Conservation (phyloP, 345 rosid species). For the Anastatica hierochuntica region DNA sequence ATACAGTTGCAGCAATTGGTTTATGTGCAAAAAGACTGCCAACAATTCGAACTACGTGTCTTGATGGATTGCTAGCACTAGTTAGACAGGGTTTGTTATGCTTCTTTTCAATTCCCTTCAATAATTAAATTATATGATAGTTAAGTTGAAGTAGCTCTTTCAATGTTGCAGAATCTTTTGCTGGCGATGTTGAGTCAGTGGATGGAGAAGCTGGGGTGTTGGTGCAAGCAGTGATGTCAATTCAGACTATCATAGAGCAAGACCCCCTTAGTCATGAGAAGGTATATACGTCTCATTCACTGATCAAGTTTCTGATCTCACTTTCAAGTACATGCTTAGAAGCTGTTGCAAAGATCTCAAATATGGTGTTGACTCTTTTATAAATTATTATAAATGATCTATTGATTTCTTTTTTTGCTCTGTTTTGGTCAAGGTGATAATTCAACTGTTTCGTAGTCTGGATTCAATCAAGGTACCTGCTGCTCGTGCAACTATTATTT, state of each 20-base stretch:
- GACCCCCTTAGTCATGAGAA: conserved; percentile 74
- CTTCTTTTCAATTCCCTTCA: conserved; percentile 4
- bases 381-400: background rate
- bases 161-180: conserved; percentile 47
- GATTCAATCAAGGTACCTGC: conserved; percentile 81
- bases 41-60: conserved; percentile 51
- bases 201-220: conserved; percentile 64
- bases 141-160: conserved; percentile 16
- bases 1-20: conserved; percentile 81
- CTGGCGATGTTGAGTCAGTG: conserved; percentile 30
- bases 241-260: conserved; percentile 63
- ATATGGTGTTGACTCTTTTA: conserved; percentile 1
- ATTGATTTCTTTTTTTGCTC: conserved; percentile 10
- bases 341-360: conserved; percentile 5
- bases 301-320: background rate
- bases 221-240: conserved; percentile 66
- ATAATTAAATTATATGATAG: background rate
- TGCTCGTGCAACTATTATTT: conserved; percentile 83
- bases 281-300: conserved; percentile 33
- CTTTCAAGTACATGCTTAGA: background rate
- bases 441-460: conserved; percentile 67
- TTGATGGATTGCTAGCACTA: conserved; percentile 62
- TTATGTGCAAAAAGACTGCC: conserved; percentile 66
- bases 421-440: conserved; percentile 48
- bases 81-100: conserved; percentile 52